Evolutionary conservation across 2,329 filamentous ascomycete genomes (phyloP).

Genomic region (Fusarium redolens): DNA sequence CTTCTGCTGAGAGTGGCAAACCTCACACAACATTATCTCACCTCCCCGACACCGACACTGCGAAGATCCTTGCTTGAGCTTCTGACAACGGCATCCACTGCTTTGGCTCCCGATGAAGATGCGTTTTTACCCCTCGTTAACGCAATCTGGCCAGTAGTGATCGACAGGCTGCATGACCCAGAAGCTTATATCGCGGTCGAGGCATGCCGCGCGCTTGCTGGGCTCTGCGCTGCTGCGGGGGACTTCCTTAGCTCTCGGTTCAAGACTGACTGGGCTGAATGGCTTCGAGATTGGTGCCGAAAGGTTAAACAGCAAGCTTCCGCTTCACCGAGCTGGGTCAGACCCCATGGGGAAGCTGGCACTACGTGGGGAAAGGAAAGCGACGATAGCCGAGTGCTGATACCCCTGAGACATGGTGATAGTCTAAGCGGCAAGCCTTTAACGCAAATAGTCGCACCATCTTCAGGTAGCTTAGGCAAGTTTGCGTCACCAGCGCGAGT

Average conservation of each 20-base stretch:
- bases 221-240: conserved; percentile 78
- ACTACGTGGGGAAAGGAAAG: conserved; percentile 27
- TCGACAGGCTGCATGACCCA: conserved; percentile 72
- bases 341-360: conserved; percentile 34
- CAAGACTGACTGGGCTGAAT: conserved; percentile 75
- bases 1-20: conserved; percentile 84
- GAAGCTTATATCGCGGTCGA: conserved; percentile 77
- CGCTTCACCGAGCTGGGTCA: conserved; percentile 22
- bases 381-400: conserved; percentile 45
- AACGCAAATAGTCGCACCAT: conserved; percentile 10
- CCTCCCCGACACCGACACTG: conserved; percentile 82
- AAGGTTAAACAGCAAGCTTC: conserved; percentile 56
- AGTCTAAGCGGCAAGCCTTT: conserved; percentile 32
- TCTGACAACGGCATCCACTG: conserved; percentile 76
- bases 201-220: conserved; percentile 74
- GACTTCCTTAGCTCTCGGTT: conserved; percentile 84
- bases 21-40: conserved; percentile 90
- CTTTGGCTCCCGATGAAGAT: conserved; percentile 81
- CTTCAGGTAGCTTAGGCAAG: conserved; percentile 59
- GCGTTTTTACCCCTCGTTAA: conserved; percentile 91
- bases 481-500: conserved; percentile 72
- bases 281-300: conserved; percentile 63
- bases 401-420: conserved; percentile 47
- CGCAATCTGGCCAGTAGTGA: conserved; percentile 86
- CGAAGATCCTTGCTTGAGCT: conserved; percentile 83